Evolutionary conservation across 495 filamentous ascomycete genomes (phyloP).

Genomic region (Pyrenula massariospora): DNA sequence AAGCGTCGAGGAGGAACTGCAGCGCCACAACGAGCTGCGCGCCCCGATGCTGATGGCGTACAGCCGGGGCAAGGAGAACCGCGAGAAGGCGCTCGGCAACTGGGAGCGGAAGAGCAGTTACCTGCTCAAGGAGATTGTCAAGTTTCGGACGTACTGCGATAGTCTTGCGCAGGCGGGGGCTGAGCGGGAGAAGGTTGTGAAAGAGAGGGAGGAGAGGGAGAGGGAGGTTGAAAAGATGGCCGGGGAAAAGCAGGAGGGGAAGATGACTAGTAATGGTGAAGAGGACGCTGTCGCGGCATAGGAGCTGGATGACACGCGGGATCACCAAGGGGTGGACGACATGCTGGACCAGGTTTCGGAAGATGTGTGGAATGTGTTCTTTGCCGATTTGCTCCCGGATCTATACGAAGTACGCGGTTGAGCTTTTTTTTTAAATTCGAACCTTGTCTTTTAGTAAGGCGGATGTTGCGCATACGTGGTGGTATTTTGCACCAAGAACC

Average conservation of each 20-base stretch:
- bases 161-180: constrained; percentile 48
- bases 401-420: too few relatives aligned
- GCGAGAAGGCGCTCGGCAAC: constrained; percentile 74
- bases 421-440: too few relatives aligned
- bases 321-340: too few relatives aligned
- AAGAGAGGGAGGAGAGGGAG: constrained; percentile 9
- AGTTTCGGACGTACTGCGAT: constrained; percentile 91
- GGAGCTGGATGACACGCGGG: too few relatives aligned
- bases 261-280: neutral
- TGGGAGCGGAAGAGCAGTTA: constrained; percentile 95
- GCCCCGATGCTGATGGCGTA: constrained; percentile 81
- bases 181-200: constrained; percentile 44
- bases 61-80: constrained; percentile 74
- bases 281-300: neutral
- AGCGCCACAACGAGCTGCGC: constrained; percentile 76
- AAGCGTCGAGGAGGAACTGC: constrained; percentile 74
- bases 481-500: too few relatives aligned
- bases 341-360: too few relatives aligned
- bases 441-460: too few relatives aligned
- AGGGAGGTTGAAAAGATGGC: neutral
- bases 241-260: neutral
- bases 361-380: too few relatives aligned
- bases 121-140: constrained; percentile 87
- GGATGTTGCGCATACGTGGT: too few relatives aligned
- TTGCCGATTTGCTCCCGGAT: too few relatives aligned